A percentile compares a stretch with the other conserved stretches of the same genome.
Evolutionary conservation across 2,329 filamentous ascomycete species (phyloP).

Genomic region (Acrocalymma vagum): DNA sequence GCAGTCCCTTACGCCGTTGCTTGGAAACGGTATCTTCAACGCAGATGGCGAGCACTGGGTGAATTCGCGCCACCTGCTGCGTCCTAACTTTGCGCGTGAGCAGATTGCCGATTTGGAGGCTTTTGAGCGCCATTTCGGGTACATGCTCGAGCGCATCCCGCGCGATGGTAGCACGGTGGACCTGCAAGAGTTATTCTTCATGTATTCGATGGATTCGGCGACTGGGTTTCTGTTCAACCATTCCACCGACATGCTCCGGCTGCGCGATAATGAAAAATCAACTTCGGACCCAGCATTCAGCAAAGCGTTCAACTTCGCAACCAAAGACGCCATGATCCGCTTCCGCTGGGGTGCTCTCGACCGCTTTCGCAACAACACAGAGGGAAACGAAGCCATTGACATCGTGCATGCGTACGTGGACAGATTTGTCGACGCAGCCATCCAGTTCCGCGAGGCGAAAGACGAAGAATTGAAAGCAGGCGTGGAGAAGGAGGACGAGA

Average conservation of each 20-base stretch:
- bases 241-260: conserved; percentile 47
- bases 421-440: conserved; percentile 55
- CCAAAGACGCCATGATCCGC: conserved; percentile 46
- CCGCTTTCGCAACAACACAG: conserved; percentile 40
- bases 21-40: conserved; percentile 58
- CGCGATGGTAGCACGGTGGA: conserved; percentile 55
- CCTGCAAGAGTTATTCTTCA: conserved; percentile 55
- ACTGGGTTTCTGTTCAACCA: conserved; percentile 60
- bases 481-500: conserved; percentile 38
- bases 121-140: conserved; percentile 67
- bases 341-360: conserved; percentile 46
- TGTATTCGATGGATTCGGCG: conserved; percentile 59
- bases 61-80: conserved; percentile 56
- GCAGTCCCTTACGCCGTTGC: conserved; percentile 47
- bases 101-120: conserved; percentile 64
- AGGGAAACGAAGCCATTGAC: conserved; percentile 49
- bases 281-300: conserved; percentile 53
- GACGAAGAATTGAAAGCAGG: conserved; percentile 42
- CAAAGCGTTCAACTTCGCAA: conserved; percentile 53
- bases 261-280: conserved; percentile 37
- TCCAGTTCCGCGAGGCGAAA: conserved; percentile 39
- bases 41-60: conserved; percentile 53
- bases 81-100: conserved; percentile 62
- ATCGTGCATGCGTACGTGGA: conserved; percentile 55
- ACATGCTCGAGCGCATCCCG: conserved; percentile 68